Percentiles rank a stretch among this genome's conserved stretches.
Conservation (phyloP, 2,329 filamentous ascomycete species). For the Fusarium odoratissimum region DNA sequence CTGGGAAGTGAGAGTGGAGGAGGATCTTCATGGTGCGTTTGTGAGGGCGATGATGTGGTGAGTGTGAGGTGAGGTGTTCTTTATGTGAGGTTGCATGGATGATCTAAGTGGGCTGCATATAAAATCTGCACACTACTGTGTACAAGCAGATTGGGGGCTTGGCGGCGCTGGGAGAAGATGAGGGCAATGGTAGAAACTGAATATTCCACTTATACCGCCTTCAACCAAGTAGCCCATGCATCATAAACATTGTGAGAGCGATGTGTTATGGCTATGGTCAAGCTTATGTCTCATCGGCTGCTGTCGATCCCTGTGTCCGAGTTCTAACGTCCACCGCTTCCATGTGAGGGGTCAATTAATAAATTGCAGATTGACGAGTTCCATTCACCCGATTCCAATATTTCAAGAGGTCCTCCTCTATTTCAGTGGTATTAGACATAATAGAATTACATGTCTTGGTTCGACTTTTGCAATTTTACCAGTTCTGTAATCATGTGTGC, state of each 20-base stretch:
- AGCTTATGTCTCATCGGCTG: not conserved
- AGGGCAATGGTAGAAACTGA: not conserved
- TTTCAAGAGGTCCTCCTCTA: not conserved
- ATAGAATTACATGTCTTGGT: rapidly evolving
- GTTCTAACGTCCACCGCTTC: not conserved
- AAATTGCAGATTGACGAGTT: not conserved
- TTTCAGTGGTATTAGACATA: rapidly evolving
- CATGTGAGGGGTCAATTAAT: not conserved
- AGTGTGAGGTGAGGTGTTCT: not conserved
- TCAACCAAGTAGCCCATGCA: rapidly evolving
- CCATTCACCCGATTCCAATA: not conserved
- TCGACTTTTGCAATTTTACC: not conserved
- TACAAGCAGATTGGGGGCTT: not conserved
- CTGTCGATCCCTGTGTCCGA: not conserved
- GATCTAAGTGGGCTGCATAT: not conserved
- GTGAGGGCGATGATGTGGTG: not conserved
- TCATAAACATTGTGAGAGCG: rapidly evolving
- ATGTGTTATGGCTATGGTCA: rapidly evolving
- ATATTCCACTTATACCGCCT: not conserved
- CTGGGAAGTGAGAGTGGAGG: slow-evolving; percentile 54
- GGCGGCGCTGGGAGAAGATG: not conserved
- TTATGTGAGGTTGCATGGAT: slow-evolving; percentile 10
- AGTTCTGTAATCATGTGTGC: not conserved
- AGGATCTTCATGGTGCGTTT: slow-evolving; percentile 51
- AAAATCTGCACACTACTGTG: not conserved